Conservation (phyloP, 495 filamentous ascomycete genomes). For the Podospora comata region DNA sequence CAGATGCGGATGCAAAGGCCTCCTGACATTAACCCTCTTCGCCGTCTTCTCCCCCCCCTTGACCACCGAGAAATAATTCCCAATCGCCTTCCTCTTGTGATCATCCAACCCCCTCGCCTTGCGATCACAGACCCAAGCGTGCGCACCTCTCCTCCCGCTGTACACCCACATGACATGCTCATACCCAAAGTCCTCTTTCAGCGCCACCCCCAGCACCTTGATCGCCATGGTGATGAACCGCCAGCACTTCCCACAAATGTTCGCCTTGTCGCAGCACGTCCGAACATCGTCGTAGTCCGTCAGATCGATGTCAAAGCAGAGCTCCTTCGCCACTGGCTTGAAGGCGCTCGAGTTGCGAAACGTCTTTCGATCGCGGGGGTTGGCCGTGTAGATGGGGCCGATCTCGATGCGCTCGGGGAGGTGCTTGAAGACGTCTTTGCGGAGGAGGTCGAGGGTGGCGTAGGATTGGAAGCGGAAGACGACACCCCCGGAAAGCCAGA, state of each 20-base stretch:
- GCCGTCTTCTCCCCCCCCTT: constrained; percentile 78
- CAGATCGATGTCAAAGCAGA: constrained; percentile 99
- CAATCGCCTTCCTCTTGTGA: constrained; percentile 73
- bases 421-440: constrained; percentile 81
- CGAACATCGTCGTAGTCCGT: constrained; percentile 97
- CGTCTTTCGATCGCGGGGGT: constrained; percentile 89
- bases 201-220: constrained; percentile 80
- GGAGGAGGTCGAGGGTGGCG: constrained; percentile 79
- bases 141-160: constrained; percentile 89
- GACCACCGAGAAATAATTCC: constrained; percentile 82
- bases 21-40: constrained; percentile 80
- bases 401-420: constrained; percentile 97
- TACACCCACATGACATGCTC: constrained; percentile 98
- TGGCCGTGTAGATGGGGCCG: constrained; percentile 88
- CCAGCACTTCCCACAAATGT: constrained; percentile 94
- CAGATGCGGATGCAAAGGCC: constrained; percentile 88
- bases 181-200: constrained; percentile 93
- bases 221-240: constrained; percentile 95
- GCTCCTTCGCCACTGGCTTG: constrained; percentile 77
- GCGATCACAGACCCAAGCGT: constrained; percentile 98
- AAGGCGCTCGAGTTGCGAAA: constrained; percentile 71
- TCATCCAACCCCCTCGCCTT: constrained; percentile 80
- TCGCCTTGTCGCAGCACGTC: constrained; percentile 89
- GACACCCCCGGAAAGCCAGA: constrained; percentile 83
- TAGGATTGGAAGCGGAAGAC: constrained; percentile 94